Percentiles rank a stretch among this genome's conserved stretches.
Conservation (phyloP, 2,329 filamentous ascomycete genomes). For the Neodidymelliopsis sp. region DNA sequence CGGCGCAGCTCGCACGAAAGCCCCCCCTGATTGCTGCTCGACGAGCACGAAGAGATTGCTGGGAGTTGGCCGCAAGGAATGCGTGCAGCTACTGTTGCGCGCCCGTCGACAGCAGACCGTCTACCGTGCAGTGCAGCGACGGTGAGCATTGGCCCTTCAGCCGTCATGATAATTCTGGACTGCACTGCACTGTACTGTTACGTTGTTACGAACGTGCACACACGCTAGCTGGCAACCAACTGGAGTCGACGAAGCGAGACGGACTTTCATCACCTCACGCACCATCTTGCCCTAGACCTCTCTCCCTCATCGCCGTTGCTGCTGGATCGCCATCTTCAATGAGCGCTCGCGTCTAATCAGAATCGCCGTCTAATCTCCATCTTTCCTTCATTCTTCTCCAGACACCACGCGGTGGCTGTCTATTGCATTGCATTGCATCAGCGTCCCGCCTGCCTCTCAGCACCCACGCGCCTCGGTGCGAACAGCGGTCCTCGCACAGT, state of each 20-base stretch:
- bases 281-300: conserved; percentile 21
- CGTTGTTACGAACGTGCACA: conserved; percentile 13
- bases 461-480: conserved; percentile 22
- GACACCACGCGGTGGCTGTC: conserved; percentile 43
- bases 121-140: too few relatives aligned
- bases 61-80: too few relatives aligned
- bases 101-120: too few relatives aligned
- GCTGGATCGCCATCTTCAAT: conserved; percentile 29
- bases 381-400: conserved; percentile 51
- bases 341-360: conserved; percentile 40
- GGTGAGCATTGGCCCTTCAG: conserved; percentile 5
- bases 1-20: conserved; percentile 16
- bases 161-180: too few relatives aligned
- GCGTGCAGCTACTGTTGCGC: too few relatives aligned
- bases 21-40: conserved; percentile 20
- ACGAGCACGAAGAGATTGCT: not conserved
- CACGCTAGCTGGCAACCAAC: conserved; percentile 3
- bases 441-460: conserved; percentile 19
- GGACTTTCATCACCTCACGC: conserved; percentile 23
- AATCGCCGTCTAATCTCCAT: conserved; percentile 42
- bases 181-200: conserved; percentile 3
- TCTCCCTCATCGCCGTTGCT: conserved; percentile 23
- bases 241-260: conserved; percentile 12
- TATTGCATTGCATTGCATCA: conserved; percentile 50
- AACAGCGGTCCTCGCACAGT: conserved; percentile 27